Evolutionary conservation across 495 filamentous ascomycete species (phyloP).

Genomic region (Penicillium manginii): DNA sequence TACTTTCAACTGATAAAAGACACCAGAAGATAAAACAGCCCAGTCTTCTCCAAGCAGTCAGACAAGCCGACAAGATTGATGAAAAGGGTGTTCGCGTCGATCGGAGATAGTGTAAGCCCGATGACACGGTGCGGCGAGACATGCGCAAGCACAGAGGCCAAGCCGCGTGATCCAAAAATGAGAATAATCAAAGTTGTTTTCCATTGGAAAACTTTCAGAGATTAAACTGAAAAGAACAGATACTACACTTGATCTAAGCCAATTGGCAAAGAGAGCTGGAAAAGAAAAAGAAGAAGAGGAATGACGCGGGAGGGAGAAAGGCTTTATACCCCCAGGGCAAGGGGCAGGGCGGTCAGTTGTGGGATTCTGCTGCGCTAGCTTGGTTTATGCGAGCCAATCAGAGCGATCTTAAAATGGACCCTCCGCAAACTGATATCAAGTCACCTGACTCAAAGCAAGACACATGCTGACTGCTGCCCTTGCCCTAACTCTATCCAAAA

Average conservation of each 20-base stretch:
- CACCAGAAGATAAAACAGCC: neutral
- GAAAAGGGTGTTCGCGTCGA: slow-evolving; percentile 76
- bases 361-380: slow-evolving; percentile 20
- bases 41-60: slow-evolving; percentile 66
- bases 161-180: slow-evolving; percentile 67
- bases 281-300: slow-evolving; percentile 52
- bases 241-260: slow-evolving; percentile 97
- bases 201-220: slow-evolving; percentile 69
- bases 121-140: slow-evolving; percentile 74
- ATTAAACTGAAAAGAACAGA: slow-evolving; percentile 99
- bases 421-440: neutral
- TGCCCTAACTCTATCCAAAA: slow-evolving; percentile 29
- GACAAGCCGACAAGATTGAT: slow-evolving; percentile 60
- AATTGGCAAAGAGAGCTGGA: slow-evolving; percentile 62
- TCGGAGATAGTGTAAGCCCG: slow-evolving; percentile 86
- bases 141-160: slow-evolving; percentile 85
- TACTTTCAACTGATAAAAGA: too few relatives aligned
- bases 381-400: slow-evolving; percentile 29
- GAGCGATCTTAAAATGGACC: neutral
- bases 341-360: slow-evolving; percentile 19
- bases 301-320: slow-evolving; percentile 12
- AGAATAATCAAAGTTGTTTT: slow-evolving; percentile 82
- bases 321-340: slow-evolving; percentile 32
- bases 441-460: slow-evolving; percentile 12
- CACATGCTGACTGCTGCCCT: slow-evolving; percentile 24